phyloP scores from a whole-genome alignment of 2,329 filamentous ascomycete genomes.

The Sclerotinia spermophila region DNA sequence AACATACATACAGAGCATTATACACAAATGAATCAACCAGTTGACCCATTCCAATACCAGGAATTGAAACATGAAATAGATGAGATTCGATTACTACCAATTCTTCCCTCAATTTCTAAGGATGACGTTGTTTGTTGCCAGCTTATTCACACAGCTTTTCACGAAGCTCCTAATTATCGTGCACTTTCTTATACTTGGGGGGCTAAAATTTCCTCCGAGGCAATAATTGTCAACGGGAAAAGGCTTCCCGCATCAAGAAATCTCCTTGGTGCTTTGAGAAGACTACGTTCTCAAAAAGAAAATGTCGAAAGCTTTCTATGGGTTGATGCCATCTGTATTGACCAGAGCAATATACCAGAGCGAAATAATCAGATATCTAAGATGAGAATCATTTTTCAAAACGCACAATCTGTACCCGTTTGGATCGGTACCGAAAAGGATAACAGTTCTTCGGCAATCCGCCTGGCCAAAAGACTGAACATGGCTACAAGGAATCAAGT shows the following conservation, averaged over 20 bases:
- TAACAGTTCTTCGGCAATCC: slow-evolving; percentile 22
- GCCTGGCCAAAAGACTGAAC: slow-evolving; percentile 25
- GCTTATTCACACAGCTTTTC: slow-evolving; percentile 26
- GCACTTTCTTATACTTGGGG: slow-evolving; percentile 34
- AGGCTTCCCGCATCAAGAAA: slow-evolving; percentile 24
- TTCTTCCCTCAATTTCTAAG: slow-evolving; percentile 18
- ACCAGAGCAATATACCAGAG: slow-evolving; percentile 29
- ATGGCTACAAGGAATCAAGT: slow-evolving; percentile 20
- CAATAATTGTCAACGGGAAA: slow-evolving; percentile 23
- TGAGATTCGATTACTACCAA: slow-evolving; percentile 23
- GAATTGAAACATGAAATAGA: slow-evolving; percentile 2
- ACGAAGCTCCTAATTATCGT: slow-evolving; percentile 26
- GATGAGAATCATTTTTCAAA: slow-evolving; percentile 31
- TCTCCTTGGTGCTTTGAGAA: slow-evolving; percentile 26
- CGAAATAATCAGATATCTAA: slow-evolving; percentile 26
- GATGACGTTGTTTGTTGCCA: slow-evolving; percentile 19
- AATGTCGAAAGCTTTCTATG: slow-evolving; percentile 25
- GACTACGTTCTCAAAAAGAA: slow-evolving; percentile 22
- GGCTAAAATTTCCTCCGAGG: not conserved
- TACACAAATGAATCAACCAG: not conserved
- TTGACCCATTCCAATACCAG: slow-evolving; percentile 11
- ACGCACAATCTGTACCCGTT: slow-evolving; percentile 27
- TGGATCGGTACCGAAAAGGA: slow-evolving; percentile 27
- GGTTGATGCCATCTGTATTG: slow-evolving; percentile 33
- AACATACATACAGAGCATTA: not conserved